Base-by-base conservation (phyloP, 371 early-diverging fungal genomes). In the Rhizopus delemar region DNA sequence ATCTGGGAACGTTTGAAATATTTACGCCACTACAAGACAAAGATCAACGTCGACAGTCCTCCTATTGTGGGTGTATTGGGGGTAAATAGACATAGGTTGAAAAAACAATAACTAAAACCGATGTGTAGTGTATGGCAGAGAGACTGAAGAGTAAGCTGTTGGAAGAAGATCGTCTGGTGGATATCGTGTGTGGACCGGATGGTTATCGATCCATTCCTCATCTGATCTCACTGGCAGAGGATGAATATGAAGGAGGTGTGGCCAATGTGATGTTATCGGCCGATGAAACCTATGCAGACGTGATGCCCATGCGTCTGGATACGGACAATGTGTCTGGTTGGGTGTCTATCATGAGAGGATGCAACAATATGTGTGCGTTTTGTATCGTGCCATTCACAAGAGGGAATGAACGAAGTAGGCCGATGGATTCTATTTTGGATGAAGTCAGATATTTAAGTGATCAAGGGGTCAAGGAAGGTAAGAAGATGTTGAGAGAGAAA, bases 301-400 rank as follows among this genome's bases (percentile, higher is more conserved):
- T 91, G 41, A 86, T 89, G 62, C 91, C 91, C 0, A 81, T 90
- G 64, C 76, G 91, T 32, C 70, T 89, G 31, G 80, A 90, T 57
- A 67, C 77, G 15, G 75, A 81, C 57, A 77, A 75, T 57, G 78
- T 83, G 12, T 77, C 85, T 35, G 91, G 84, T 5, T 87, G 86
- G 70, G 66, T 91, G 9, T 88, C 88, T 3, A 82, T 91, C 39
- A 91, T 91, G 91, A 71, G 91, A 34, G 91, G 91, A 48, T 91
- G 91, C 70, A 90, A 91, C 68, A 91, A 91, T 60, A 91, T 91
- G 91, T 91, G 91, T 59, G 80, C 83, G 41, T 91, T 87, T 65
- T 91, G 91, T 62, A 89, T 91, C 28, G 91, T 90, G 3, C 90
- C 91, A 4, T 90, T 90, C 45, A 90, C 90, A 3, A 74, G 83